A percentile compares a stretch with the other conserved stretches of the same genome.
These are phyloP conservation scores for Xylaria sp. DNA, from an alignment of 2,329 filamentous ascomycete genomes.

Conservation along the genomic window DNA sequence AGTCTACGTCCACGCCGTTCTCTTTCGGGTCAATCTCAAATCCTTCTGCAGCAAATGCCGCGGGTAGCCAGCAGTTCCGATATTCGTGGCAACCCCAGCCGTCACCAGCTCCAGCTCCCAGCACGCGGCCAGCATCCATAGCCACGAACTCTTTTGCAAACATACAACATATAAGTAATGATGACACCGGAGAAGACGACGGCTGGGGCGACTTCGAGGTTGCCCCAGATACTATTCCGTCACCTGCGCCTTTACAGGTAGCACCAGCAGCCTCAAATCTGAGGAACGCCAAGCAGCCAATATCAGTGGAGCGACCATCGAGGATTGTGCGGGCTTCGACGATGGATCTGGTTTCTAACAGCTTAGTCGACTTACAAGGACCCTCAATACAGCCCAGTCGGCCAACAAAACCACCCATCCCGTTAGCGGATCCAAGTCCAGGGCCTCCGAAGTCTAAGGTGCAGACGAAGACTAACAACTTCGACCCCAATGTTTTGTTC, in stretches of 20 bases:
- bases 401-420: conserved; percentile 21
- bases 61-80: conserved; percentile 38
- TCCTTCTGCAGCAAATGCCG: conserved; percentile 4
- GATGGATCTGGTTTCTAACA: conserved; percentile 65
- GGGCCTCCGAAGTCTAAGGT: conserved; percentile 33
- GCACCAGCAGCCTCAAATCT: conserved; percentile 1
- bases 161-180: conserved; percentile 40
- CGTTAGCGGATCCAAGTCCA: conserved; percentile 22
- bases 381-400: conserved; percentile 29
- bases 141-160: conserved; percentile 22
- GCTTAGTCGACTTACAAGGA: conserved; percentile 54
- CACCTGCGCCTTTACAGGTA: conserved; percentile 38
- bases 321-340: conserved; percentile 60
- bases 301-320: conserved; percentile 36
- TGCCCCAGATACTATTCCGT: conserved; percentile 53
- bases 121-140: conserved; percentile 30
- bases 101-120: conserved; percentile 30
- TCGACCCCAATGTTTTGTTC: conserved; percentile 69
- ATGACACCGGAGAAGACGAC: conserved; percentile 68
- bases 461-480: conserved; percentile 33
- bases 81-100: conserved; percentile 45
- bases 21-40: conserved; percentile 34
- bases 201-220: conserved; percentile 76
- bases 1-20: conserved; percentile 34
- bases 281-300: conserved; percentile 16